phyloP scores from a whole-genome alignment of 768 basidiomycete genomes.

The Pleurotus tuber-regium region DNA sequence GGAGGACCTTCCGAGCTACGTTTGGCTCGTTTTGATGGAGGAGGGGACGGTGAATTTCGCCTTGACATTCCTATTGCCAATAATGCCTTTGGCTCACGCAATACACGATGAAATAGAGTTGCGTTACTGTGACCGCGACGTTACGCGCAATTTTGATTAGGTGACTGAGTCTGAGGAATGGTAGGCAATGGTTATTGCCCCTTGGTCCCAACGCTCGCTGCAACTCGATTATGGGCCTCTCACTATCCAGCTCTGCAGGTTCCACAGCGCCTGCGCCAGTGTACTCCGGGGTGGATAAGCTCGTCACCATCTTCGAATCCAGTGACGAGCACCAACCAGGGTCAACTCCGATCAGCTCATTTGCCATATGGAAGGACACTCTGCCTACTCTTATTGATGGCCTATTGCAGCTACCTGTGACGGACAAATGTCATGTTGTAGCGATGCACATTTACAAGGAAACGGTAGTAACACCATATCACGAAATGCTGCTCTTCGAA shows the following conservation, averaged over 20 bases:
- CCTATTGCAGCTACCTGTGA: not conserved
- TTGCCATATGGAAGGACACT: conserved; percentile 4
- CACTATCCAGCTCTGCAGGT: not conserved
- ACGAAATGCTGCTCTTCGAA: conserved; percentile 11
- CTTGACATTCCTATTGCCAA: conserved; percentile 1
- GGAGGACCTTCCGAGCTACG: conserved; percentile 5
- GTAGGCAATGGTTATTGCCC: not conserved
- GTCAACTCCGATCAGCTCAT: not conserved
- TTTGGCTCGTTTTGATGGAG: conserved; percentile 28
- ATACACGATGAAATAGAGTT: too few species aligned
- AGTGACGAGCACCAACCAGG: not conserved
- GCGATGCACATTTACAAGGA: conserved; percentile 8
- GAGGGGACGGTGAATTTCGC: conserved; percentile 19
- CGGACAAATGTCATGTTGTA: conserved; percentile 6
- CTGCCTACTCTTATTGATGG: conserved; percentile 3
- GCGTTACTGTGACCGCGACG: too few species aligned
- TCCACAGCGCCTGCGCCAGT: not conserved
- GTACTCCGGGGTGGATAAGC: conserved; percentile 8
- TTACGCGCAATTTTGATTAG: too few species aligned
- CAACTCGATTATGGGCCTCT: not conserved
- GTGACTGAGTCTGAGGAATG: not conserved
- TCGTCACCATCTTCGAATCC: conserved; percentile 3
- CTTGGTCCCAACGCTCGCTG: not conserved
- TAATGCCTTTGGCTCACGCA: too few species aligned
- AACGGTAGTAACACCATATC: conserved; percentile 1